Conservation (phyloP, 768 basidiomycete species). For the Phaffia australis region DNA sequence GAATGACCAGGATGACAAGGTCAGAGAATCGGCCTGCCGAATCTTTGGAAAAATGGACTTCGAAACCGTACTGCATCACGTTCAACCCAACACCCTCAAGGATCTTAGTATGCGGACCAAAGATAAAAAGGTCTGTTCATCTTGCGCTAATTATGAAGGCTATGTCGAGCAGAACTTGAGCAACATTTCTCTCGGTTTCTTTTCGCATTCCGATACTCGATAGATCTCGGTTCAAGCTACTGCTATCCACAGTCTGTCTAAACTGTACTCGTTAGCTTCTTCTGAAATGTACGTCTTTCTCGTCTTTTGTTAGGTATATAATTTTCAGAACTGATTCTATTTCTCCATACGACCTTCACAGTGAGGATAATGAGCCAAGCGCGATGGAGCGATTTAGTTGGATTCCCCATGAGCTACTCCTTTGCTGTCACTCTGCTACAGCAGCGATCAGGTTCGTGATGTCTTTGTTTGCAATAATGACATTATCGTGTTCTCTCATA, state of each 20-base stretch:
- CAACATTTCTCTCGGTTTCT: not conserved
- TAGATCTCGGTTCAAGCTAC: conserved; percentile 44
- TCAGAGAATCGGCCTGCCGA: conserved; percentile 73
- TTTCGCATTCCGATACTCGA: not conserved
- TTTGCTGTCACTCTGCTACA: conserved; percentile 33
- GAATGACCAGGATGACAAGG: conserved; percentile 79
- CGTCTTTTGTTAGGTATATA: not conserved
- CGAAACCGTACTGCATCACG: conserved; percentile 75
- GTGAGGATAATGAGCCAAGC: conserved; percentile 64
- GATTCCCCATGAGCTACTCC: conserved; percentile 72
- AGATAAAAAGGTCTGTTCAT: conserved; percentile 66
- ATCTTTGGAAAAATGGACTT: conserved; percentile 76
- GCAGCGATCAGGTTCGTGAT: conserved; percentile 8
- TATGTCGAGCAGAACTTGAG: not conserved
- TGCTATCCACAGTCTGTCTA: conserved; percentile 64
- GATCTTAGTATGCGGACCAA: conserved; percentile 58
- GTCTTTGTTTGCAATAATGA: not conserved
- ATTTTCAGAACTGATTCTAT: conserved; percentile 5
- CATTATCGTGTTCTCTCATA: conserved; percentile 19
- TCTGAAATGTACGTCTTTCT: conserved; percentile 65
- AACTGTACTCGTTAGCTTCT: conserved; percentile 68
- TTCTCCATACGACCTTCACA: conserved; percentile 34
- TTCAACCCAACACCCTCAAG: conserved; percentile 53
- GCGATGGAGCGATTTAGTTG: conserved; percentile 76
- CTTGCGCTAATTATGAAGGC: not conserved